A percentile compares a stretch with the other conserved stretches of the same genome.
Evolutionary conservation across 495 filamentous ascomycete genomes (phyloP).

Genomic region (Elasticomyces elasticus): DNA sequence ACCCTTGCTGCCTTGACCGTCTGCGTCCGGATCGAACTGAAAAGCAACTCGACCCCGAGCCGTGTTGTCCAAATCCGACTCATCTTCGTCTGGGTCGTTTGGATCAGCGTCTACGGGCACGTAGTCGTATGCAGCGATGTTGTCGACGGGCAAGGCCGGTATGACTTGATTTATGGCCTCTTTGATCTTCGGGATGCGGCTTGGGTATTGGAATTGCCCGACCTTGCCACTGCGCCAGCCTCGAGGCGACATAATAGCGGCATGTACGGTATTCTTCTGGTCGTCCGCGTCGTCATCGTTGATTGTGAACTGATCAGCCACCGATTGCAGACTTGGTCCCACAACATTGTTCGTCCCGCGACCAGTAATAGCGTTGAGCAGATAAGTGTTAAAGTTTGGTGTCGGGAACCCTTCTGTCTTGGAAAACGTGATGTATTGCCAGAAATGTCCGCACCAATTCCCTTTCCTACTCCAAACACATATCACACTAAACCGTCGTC

Average conservation of each 20-base stretch:
- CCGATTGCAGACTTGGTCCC: background rate
- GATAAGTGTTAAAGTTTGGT: background rate
- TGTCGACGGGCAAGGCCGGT: background rate
- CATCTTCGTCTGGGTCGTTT: background rate
- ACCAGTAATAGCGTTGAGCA: background rate
- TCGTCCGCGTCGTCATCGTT: background rate
- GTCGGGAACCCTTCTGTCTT: background rate
- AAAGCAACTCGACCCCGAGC: background rate
- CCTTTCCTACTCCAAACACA: background rate
- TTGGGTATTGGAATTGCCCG: background rate
- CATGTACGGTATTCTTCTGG: background rate
- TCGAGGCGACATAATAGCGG: background rate
- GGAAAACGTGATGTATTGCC: background rate
- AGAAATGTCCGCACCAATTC: background rate
- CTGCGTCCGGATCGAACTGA: background rate
- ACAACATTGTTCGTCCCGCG: background rate
- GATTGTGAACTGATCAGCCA: background rate
- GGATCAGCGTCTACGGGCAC: background rate
- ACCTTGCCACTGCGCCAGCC: background rate
- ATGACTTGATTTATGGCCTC: background rate
- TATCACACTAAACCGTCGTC: background rate
- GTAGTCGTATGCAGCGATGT: background rate
- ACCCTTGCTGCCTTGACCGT: background rate
- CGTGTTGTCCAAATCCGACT: background rate
- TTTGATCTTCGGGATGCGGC: background rate